These are phyloP conservation scores for Tuber brumale DNA, from an alignment of 495 filamentous ascomycete species.

Conservation along the genomic window DNA sequence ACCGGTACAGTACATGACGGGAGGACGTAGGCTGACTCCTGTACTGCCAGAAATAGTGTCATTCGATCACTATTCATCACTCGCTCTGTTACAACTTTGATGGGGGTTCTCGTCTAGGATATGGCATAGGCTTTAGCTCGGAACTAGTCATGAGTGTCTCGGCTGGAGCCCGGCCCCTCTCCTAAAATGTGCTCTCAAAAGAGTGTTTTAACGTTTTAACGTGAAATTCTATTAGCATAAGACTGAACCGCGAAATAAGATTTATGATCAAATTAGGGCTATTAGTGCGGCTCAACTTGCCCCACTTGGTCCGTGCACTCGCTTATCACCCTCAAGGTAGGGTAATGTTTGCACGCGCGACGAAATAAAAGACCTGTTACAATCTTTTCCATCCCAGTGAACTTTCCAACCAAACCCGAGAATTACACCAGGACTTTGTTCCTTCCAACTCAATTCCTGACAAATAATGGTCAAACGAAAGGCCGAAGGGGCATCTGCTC, in stretches of 20 bases:
- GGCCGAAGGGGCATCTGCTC: conserved; percentile 22
- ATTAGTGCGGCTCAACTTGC: conserved; percentile 23
- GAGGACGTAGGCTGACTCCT: not conserved
- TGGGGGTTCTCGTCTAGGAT: not conserved
- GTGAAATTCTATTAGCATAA: not conserved
- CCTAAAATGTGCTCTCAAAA: not conserved
- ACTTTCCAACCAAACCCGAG: not conserved
- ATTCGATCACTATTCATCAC: not conserved
- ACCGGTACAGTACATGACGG: not conserved
- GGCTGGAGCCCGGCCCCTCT: not conserved
- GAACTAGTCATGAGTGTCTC: not conserved
- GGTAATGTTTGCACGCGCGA: conserved; percentile 15
- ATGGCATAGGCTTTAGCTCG: not conserved
- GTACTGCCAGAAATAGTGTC: not conserved
- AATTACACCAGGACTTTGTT: not conserved
- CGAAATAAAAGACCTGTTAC: conserved; percentile 18
- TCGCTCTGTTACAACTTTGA: not conserved
- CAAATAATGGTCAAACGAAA: conserved; percentile 37
- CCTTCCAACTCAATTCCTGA: conserved; percentile 13
- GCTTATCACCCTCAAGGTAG: conserved; percentile 13
- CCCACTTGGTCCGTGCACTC: conserved; percentile 30
- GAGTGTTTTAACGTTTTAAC: not conserved
- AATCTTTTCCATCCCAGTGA: not conserved
- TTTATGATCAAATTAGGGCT: not conserved
- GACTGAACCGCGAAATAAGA: not conserved